Evolutionary conservation across 2,329 filamentous ascomycete genomes (phyloP).

Genomic region (Pyricularia sp.): DNA sequence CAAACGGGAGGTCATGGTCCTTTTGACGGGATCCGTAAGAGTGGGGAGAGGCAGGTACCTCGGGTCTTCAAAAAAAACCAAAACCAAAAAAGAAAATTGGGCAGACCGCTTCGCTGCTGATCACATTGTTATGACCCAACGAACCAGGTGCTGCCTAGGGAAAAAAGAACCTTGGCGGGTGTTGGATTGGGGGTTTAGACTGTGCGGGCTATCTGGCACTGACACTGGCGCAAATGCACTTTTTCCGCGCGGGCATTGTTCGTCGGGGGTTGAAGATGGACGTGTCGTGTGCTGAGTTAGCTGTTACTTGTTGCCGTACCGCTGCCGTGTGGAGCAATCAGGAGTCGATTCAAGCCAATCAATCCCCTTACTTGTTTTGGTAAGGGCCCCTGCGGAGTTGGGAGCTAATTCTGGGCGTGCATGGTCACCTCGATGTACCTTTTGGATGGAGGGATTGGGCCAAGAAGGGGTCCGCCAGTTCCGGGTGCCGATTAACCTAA

Average conservation of each 20-base stretch:
- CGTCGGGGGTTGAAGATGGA: background rate
- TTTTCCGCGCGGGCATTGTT: background rate
- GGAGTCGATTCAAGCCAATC: background rate
- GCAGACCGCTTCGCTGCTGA: background rate
- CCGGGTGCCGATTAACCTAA: background rate
- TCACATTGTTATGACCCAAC: background rate
- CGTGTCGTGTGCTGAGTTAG: background rate
- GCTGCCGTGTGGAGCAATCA: background rate
- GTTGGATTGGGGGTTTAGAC: background rate
- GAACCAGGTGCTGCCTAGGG: background rate
- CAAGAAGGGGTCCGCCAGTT: background rate
- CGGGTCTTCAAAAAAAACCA: background rate
- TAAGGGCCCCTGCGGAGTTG: background rate
- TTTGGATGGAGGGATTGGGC: background rate
- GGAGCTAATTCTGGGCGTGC: background rate
- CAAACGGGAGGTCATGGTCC: background rate
- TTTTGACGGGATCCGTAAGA: background rate
- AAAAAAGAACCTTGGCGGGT: background rate
- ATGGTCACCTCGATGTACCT: too few relatives aligned
- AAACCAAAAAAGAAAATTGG: background rate
- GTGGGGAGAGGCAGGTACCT: background rate
- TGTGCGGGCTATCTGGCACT: background rate
- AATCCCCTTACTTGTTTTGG: background rate
- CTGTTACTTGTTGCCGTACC: background rate
- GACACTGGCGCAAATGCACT: background rate